Base-by-base conservation (phyloP, 352 stramenopile genomes). In the Phytophthora constricta region DNA sequence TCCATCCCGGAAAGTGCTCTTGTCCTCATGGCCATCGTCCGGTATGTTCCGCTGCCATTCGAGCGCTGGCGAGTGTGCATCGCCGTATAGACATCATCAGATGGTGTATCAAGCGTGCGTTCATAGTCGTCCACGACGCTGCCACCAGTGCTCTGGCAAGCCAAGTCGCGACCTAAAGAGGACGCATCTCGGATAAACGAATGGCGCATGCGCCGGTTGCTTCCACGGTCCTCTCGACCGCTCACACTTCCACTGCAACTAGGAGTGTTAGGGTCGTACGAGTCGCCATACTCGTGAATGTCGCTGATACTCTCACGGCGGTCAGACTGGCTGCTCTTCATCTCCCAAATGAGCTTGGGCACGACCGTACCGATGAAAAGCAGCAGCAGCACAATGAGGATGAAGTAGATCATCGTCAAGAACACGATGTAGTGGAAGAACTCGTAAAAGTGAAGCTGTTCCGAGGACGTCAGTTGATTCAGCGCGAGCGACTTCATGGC, bases 371-470 rank as follows among this genome's bases (percentile, higher is more conserved):
- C 88, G 42, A 94, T 82, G 57, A 96, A 91, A 9, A 96, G 70
- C 39, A 96, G 76, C 27, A 93, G 74, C 23, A 96, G 54, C 63
- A 96, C 84, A 61, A 96, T 93, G n/a, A 85, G 17, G 47, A 96
- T 94, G 59, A 92, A 96, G 82, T 94, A 96, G 53, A 96, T 92
- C 78, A 93, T 93, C 5, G 86, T 94, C 19, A 96, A 74, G 60
- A 96, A 96, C 43, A 96, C 85, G 27, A 96, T 82, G 56, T 96
- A 96, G 79, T 96, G 88, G 77, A 96, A 96, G 55, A 96, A 95
- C 67, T 96, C 88, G 74, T 93, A 92, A 54, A 96, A 91, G 61
- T 95, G 88, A 14, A 96, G 84, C 53, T 90, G 81, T 54, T 93
- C 83, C 1, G 70, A 72, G 4, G 59, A 52, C 3, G 83, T 82